Evolutionary conservation across 1,139 yeast genomes (phyloP).

Genomic region (Pichia sp.): DNA sequence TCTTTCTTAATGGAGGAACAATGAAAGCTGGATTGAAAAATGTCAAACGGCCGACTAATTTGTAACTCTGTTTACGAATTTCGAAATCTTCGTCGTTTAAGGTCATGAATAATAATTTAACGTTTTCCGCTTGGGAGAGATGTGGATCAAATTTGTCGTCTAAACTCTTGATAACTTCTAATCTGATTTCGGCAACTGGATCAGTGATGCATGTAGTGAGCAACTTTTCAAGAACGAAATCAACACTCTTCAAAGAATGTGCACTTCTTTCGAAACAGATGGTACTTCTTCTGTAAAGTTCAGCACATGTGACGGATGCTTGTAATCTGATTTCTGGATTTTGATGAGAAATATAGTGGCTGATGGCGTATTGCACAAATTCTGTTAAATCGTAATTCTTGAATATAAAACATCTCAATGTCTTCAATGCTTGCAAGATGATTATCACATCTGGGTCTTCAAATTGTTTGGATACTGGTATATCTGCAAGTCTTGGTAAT

Average conservation of each 20-base stretch:
- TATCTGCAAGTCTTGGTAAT: constrained; percentile 22
- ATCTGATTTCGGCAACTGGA: constrained; percentile 77
- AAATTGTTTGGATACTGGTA: constrained; percentile 35
- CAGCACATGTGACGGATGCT: constrained; percentile 83
- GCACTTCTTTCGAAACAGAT: constrained; percentile 84
- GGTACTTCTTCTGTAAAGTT: constrained; percentile 76
- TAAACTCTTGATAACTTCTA: constrained; percentile 72
- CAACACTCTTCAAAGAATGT: constrained; percentile 79
- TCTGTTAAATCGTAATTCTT: constrained; percentile 77
- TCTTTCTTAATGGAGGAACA: constrained; percentile 86
- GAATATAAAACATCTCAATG: constrained; percentile 74
- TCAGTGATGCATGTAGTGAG: constrained; percentile 89
- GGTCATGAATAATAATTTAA: constrained; percentile 80
- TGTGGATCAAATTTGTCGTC: constrained; percentile 86
- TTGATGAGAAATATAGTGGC: constrained; percentile 77
- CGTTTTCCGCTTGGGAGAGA: constrained; percentile 90
- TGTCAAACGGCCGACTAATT: constrained; percentile 80
- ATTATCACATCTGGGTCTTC: constrained; percentile 42
- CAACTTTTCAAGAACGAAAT: constrained; percentile 78
- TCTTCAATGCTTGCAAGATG: constrained; percentile 65
- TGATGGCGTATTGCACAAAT: constrained; percentile 80
- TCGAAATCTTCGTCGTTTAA: constrained; percentile 87
- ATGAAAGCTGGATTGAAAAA: constrained; percentile 92
- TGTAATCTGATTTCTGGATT: constrained; percentile 77
- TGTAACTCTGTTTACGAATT: constrained; percentile 78